A percentile compares a stretch with the other conserved stretches of the same genome.
Conservation (phyloP, 345 rosid species). For the Limnanthes douglasii region DNA sequence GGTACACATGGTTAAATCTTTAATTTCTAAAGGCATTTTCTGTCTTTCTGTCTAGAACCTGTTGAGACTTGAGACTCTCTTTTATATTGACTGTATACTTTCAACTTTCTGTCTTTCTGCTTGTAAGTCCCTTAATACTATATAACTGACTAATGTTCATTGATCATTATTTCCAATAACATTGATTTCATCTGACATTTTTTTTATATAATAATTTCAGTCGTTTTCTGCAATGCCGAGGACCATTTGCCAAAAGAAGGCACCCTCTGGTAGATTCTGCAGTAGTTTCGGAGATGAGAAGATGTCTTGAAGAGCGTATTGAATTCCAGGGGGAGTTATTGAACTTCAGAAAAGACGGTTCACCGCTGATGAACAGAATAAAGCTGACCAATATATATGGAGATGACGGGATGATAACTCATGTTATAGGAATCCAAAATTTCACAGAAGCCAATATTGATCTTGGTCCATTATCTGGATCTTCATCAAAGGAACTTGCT, state of each 20-base stretch:
- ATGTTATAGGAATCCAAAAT: constrained; percentile 78
- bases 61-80: no score
- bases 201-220: no score
- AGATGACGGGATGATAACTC: constrained; percentile 61
- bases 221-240: constrained; percentile 85
- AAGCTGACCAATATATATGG: constrained; percentile 76
- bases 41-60: no score
- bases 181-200: no score
- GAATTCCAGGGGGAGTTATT: constrained; percentile 80
- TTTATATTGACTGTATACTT: no score
- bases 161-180: no score
- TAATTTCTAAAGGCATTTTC: no score
- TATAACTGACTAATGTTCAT: no score
- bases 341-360: constrained; percentile 81
- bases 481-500: constrained; percentile 32
- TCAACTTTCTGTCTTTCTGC: no score
- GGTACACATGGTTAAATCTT: no score
- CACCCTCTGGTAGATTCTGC: constrained; percentile 71
- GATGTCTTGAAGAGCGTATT: constrained; percentile 70
- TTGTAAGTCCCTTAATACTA: no score
- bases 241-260: constrained; percentile 87
- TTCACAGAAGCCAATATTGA: constrained; percentile 72
- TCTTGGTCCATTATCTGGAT: constrained; percentile 54
- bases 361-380: constrained; percentile 65
- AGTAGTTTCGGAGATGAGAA: constrained; percentile 61